Percentiles rank a stretch among this genome's conserved stretches.
These are phyloP conservation scores for Mycena haematopus DNA, from an alignment of 768 basidiomycete genomes.

Conservation along the genomic window DNA sequence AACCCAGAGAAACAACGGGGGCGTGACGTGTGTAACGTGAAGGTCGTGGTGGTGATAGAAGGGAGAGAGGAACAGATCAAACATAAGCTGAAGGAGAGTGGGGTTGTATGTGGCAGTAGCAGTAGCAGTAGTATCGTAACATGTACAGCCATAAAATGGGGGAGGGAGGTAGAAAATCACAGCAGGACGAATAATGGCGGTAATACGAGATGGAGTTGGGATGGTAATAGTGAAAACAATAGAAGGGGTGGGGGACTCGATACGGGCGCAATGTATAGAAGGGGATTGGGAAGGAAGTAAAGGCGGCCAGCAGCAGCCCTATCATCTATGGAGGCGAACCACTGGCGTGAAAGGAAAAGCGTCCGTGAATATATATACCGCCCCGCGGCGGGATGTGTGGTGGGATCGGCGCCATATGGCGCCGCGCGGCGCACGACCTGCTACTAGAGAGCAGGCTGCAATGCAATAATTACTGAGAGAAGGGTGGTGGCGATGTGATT, in stretches of 20 bases:
- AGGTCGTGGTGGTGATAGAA: not conserved
- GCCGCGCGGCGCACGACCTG: slow-evolving; percentile 20
- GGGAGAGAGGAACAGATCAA: not conserved
- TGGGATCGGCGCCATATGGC: slow-evolving; percentile 19
- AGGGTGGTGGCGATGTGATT: slow-evolving; percentile 11
- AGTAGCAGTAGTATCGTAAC: slow-evolving; percentile 1
- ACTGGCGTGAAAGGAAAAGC: slow-evolving; percentile 28
- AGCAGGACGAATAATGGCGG: not conserved
- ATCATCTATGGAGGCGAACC: not conserved
- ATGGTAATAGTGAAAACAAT: not conserved
- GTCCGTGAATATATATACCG: slow-evolving; percentile 29
- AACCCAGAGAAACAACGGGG: slow-evolving; percentile 6
- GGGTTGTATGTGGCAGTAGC: not conserved
- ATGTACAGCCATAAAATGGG: not conserved
- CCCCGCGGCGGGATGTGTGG: slow-evolving; percentile 14
- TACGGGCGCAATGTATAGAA: slow-evolving; percentile 14
- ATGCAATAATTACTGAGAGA: slow-evolving; percentile 26
- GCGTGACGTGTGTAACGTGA: not conserved
- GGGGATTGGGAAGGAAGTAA: slow-evolving; percentile 11
- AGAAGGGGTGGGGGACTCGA: no score
- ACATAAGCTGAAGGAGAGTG: not conserved
- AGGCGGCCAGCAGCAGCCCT: slow-evolving; percentile 23
- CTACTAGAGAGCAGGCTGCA: slow-evolving; percentile 5
- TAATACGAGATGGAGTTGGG: slow-evolving; percentile 8
- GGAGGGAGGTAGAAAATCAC: slow-evolving; percentile 2